Conservation (phyloP, 1,284 basidiomycete genomes). For the Cystobasidium pallidum region DNA sequence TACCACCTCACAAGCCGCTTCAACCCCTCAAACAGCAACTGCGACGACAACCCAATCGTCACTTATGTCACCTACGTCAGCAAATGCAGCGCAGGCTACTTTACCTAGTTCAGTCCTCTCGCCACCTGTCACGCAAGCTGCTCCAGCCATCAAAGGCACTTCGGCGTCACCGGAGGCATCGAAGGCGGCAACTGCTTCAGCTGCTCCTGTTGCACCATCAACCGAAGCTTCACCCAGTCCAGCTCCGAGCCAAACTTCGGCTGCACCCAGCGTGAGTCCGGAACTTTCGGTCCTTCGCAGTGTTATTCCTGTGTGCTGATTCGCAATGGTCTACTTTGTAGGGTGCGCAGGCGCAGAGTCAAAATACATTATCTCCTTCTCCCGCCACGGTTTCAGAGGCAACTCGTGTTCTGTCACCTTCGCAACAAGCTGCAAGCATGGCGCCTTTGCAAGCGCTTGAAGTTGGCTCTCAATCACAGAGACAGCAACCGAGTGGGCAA, state of each 20-base stretch:
- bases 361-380: neutral
- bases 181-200: neutral
- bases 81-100: conserved; percentile 3
- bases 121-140: conserved; percentile 10
- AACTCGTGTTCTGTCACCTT: conserved; percentile 30
- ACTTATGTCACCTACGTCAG: conserved; percentile 28
- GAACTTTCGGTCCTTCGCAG: neutral
- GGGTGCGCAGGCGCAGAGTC: neutral
- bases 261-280: conserved; percentile 20
- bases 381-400: neutral
- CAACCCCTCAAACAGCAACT: conserved; percentile 44
- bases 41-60: conserved; percentile 24
- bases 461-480: conserved; percentile 53
- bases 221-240: conserved; percentile 45
- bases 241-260: conserved; percentile 43
- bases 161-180: conserved; percentile 11
- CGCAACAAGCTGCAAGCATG: conserved; percentile 39
- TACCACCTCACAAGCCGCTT: conserved; percentile 43
- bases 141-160: neutral
- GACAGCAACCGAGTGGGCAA: conserved; percentile 15
- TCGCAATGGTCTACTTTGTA: neutral
- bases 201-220: conserved; percentile 16
- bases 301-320: neutral
- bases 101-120: conserved; percentile 12
- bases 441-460: conserved; percentile 43